A percentile compares a stretch with the other conserved stretches of the same genome.
phyloP scores from a whole-genome alignment of 129 eudicot genomes.

The Helichrysum umbraculigerum region DNA sequence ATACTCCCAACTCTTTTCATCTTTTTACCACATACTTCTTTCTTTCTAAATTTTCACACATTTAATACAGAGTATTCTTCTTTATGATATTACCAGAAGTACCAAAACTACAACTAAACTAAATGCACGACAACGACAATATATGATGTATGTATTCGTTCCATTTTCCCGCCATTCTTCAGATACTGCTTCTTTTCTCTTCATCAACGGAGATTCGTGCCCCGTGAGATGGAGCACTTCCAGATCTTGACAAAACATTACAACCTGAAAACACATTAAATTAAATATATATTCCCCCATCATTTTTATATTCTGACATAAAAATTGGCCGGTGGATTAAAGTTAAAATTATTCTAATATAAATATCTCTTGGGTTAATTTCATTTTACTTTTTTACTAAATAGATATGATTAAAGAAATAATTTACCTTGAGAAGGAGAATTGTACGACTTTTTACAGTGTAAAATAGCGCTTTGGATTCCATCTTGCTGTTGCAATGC shows the following conservation, averaged over 20 bases:
- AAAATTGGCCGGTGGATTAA: conserved; percentile 16
- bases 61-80: background rate
- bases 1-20: background rate
- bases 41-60: conserved; percentile 32
- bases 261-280: conserved; percentile 38
- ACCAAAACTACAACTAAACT: background rate
- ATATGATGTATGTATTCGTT: background rate
- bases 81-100: conserved; percentile 2
- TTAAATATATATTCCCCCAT: background rate
- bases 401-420: background rate
- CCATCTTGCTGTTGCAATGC: conserved; percentile 62
- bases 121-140: conserved; percentile 15
- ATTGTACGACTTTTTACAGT: conserved; percentile 71
- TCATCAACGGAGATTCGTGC: conserved; percentile 39
- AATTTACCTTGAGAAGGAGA: conserved; percentile 41
- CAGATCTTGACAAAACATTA: conserved; percentile 46
- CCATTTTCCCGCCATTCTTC: conserved; percentile 37
- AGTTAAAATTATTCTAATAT: background rate
- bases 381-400: background rate
- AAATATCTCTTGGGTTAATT: too few relatives aligned
- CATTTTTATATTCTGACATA: conserved; percentile 21
- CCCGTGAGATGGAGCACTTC: conserved; percentile 56
- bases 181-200: conserved; percentile 59
- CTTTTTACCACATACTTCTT: conserved; percentile 24
- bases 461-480: conserved; percentile 74